phyloP scores from a whole-genome alignment of 495 filamentous ascomycete genomes.

The Mycothermus thermophilus region DNA sequence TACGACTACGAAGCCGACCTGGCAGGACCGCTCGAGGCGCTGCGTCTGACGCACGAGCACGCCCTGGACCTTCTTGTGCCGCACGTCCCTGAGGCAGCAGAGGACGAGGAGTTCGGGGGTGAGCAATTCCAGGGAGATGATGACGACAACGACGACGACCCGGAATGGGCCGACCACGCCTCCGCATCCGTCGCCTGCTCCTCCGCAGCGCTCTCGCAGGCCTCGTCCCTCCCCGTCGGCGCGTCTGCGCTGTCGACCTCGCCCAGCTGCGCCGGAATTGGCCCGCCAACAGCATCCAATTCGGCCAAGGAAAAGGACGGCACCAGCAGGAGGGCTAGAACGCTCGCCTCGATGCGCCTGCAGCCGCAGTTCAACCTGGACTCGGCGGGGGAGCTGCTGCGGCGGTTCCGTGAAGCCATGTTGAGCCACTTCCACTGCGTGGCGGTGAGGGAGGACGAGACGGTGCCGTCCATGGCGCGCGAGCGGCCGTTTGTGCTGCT shows the following conservation, averaged over 20 bases:
- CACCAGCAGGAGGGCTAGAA: background rate
- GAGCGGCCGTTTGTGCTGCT: conserved; percentile 31
- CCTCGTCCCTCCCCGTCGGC: conserved; percentile 18
- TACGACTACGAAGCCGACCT: conserved; percentile 16
- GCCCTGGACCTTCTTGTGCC: conserved; percentile 22
- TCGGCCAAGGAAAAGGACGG: background rate
- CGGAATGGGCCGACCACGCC: conserved; percentile 3
- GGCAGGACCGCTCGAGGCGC: conserved; percentile 22
- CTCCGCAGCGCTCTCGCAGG: conserved; percentile 11
- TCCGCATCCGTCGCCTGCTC: conserved; percentile 8
- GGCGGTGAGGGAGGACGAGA: conserved; percentile 18
- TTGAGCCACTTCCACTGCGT: conserved; percentile 28
- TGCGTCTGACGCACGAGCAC: conserved; percentile 24
- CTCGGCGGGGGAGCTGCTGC: conserved; percentile 28
- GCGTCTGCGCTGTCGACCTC: conserved; percentile 21
- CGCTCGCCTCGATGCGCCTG: conserved; percentile 18
- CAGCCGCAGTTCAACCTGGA: conserved; percentile 37
- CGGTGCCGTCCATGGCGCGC: conserved; percentile 23
- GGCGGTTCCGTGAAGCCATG: conserved; percentile 23
- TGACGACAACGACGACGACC: conserved; percentile 2
- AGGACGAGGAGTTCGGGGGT: conserved; percentile 7
- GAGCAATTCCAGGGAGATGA: background rate
- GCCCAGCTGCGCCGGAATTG: conserved; percentile 10
- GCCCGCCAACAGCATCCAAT: background rate
- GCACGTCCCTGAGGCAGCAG: conserved; percentile 7